phyloP scores from a whole-genome alignment of 495 filamentous ascomycete genomes.

The Penicillium alfredii region DNA sequence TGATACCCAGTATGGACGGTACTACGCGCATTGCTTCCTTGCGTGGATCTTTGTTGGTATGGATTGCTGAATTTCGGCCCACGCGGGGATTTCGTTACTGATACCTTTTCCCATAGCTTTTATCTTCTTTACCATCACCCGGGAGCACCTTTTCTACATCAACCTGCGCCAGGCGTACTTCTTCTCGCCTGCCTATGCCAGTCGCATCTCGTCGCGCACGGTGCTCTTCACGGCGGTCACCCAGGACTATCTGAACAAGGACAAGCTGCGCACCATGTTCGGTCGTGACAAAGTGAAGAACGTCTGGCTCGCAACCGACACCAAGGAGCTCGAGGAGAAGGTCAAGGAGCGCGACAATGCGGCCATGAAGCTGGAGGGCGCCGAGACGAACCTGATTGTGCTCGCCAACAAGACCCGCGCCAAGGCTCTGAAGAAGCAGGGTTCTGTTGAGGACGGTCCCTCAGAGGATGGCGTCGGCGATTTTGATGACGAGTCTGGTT shows the following conservation, averaged over 20 bases:
- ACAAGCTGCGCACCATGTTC: constrained; percentile 72
- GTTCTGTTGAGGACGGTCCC: constrained; percentile 39
- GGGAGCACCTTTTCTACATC: constrained; percentile 91
- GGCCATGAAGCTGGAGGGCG: constrained; percentile 80
- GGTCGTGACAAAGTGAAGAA: constrained; percentile 66
- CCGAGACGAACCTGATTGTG: constrained; percentile 82
- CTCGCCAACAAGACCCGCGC: constrained; percentile 71
- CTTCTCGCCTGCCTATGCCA: constrained; percentile 78
- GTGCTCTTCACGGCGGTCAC: constrained; percentile 90
- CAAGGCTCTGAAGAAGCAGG: constrained; percentile 68
- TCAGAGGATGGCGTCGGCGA: constrained; percentile 43
- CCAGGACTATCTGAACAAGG: constrained; percentile 61
- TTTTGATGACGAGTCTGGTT: constrained; percentile 59
- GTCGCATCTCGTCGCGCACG: constrained; percentile 86
- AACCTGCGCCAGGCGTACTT: constrained; percentile 94
- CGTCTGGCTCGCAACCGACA: constrained; percentile 81
- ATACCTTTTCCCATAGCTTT: constrained; percentile 48
- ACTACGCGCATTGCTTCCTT: constrained; percentile 71
- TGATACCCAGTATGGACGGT: constrained; percentile 48
- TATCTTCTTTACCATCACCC: constrained; percentile 80
- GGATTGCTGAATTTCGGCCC: constrained; percentile 4
- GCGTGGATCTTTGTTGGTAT: constrained; percentile 69
- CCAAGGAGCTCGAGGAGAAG: constrained; percentile 72
- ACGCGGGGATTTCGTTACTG: constrained; percentile 3
- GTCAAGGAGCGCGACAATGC: constrained; percentile 80